Conservation (phyloP, 768 basidiomycete genomes). For the Boletus vermiculosoides region DNA sequence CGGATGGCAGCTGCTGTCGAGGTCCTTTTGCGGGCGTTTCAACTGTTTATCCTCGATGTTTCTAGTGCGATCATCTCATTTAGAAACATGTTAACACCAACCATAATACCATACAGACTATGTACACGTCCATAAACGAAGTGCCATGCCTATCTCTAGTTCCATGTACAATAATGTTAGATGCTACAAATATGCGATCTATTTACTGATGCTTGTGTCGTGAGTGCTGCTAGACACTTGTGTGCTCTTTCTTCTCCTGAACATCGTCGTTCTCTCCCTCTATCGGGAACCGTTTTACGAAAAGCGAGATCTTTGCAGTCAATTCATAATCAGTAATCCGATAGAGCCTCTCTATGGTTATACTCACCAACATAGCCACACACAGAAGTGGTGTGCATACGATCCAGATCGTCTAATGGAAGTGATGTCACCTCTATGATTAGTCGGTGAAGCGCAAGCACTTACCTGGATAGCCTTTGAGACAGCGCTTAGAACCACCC, state of each 20-base stretch:
- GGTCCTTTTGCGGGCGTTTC: not conserved
- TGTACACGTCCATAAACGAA: constrained; percentile 1
- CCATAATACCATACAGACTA: constrained; percentile 2
- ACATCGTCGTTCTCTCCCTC: constrained; percentile 15
- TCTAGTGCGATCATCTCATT: not conserved
- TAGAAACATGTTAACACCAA: not conserved
- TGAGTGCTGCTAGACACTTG: not conserved
- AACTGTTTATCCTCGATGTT: not conserved
- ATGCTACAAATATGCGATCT: constrained; percentile 3
- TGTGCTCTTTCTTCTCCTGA: constrained; percentile 21
- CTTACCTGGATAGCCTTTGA: constrained; percentile 64
- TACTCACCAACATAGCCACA: constrained; percentile 58
- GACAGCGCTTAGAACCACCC: constrained; percentile 49
- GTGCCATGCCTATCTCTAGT: constrained; percentile 8
- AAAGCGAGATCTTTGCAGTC: constrained; percentile 26
- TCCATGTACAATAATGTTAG: constrained; percentile 19
- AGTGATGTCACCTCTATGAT: constrained; percentile 11
- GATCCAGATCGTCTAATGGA: constrained; percentile 64
- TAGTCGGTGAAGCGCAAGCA: not conserved
- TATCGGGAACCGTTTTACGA: constrained; percentile 29
- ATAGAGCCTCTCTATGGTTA: not conserved
- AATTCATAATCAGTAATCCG: constrained; percentile 10
- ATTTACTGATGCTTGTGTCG: constrained; percentile 18
- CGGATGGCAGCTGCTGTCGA: not conserved
- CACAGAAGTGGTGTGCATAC: constrained; percentile 70